Evolutionary conservation across 805 yeast genomes (phyloP), one percentile per base, ranked within the genome.

Genomic region (Wickerhamomyces xylosicus): DNA sequence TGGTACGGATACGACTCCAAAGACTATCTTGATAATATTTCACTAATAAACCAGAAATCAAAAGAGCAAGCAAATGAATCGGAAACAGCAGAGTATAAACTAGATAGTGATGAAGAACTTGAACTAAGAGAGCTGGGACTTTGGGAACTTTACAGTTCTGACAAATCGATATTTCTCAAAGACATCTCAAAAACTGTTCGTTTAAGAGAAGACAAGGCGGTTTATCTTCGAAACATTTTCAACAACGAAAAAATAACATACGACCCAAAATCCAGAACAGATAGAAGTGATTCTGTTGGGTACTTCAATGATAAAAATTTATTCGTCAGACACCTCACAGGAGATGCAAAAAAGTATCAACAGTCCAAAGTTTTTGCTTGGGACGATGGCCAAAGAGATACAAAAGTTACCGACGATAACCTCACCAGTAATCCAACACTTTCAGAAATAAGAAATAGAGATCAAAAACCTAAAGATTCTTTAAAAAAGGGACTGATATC

Each of bases 131-230:
- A 66, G 43, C 45, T 66, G 21, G 72, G 71, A 3, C 37, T 53
- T 4, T 48, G 53, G 52, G 51, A 52, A n/a, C 46, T 43, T 5
- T 40, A 37, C 20, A 35, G 8, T 3, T n/a, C 18, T 4, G 22
- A 33, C 17, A 35, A 39, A 3, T 11, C 18, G 3, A 31, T 14
- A 35, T 21, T 19, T 5, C 45, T 19, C 45, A 54, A 35, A 64
- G 63, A 47, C 61, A 60, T 47, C 56, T 69, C 55, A 53, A 63
- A 61, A 38, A 56, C 72, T 8, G 69, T 82, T 0, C 60, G 95
- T 36, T 74, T 82, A 25, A 55, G 89, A 39, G 82, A 78, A 44
- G 95, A 86, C 52, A 75, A 75, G 31, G 94, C 95, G n/a, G 58
- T 74, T 45, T 75, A 85, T 64, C 51, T 74, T 49, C 62, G 74